phyloP scores from a whole-genome alignment of 805 yeast species.

The Alloascoidea hylecoeti region DNA sequence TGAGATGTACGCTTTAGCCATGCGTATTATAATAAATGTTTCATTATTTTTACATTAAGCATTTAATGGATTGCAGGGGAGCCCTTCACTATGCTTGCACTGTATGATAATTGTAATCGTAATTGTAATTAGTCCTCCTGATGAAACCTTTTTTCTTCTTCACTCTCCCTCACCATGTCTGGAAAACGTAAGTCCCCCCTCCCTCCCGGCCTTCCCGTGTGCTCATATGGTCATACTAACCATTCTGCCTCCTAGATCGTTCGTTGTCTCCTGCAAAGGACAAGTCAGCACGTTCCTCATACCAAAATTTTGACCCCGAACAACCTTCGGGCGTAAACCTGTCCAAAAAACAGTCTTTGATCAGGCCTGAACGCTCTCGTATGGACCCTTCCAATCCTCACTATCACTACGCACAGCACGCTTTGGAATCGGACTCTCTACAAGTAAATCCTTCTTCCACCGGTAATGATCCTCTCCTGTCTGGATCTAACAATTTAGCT shows the following conservation, averaged over 20 bases:
- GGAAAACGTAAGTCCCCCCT: not conserved
- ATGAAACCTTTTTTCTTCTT: no score
- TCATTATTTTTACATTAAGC: no score
- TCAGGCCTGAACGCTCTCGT: conserved; percentile 70
- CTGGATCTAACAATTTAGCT: conserved; percentile 2
- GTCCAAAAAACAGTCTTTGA: conserved; percentile 47
- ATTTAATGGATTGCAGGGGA: no score
- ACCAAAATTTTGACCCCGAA: not conserved
- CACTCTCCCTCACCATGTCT: not conserved
- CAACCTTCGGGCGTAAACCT: not conserved
- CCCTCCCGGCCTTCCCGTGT: conserved; percentile 1
- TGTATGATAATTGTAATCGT: no score
- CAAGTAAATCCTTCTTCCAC: conserved; percentile 40
- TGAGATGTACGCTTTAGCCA: no score
- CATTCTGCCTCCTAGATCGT: not conserved
- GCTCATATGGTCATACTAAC: not conserved
- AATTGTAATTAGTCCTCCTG: no score
- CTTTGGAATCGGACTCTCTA: conserved; percentile 41
- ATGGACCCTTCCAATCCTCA: conserved; percentile 40
- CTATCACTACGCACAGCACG: conserved; percentile 50
- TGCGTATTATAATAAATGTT: no score
- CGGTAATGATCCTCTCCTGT: conserved; percentile 32
- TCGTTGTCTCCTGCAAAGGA: not conserved
- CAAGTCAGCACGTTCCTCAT: not conserved
- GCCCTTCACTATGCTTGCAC: no score